Conservation (phyloP, 768 basidiomycete species). For the Suillus spraguei region DNA sequence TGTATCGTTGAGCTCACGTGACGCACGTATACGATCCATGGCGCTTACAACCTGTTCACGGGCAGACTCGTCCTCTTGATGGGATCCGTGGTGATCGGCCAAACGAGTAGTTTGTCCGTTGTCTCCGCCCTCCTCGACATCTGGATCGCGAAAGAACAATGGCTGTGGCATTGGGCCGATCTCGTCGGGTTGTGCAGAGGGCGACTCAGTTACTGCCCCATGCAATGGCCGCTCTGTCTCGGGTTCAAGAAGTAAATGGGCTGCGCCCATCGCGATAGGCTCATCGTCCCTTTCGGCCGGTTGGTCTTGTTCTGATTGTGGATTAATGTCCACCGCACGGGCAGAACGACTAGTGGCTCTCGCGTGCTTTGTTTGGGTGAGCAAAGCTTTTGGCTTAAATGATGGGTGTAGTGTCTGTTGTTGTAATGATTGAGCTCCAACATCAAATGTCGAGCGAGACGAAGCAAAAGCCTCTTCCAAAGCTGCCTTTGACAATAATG, state of each 20-base stretch:
- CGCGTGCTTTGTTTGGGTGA: constrained; percentile 20
- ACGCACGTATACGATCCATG: constrained; percentile 5
- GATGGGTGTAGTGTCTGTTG: constrained; percentile 18
- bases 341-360: not conserved
- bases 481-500: constrained; percentile 45
- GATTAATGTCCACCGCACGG: not conserved
- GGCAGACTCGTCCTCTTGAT: not conserved
- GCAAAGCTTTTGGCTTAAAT: constrained; percentile 10
- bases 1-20: not conserved
- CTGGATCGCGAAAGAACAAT: constrained; percentile 30
- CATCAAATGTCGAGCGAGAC: constrained; percentile 71
- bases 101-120: too few species aligned
- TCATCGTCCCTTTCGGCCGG: constrained; percentile 4
- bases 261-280: constrained; percentile 13
- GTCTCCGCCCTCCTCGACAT: constrained; percentile 15
- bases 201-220: constrained; percentile 14
- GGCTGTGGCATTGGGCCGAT: constrained; percentile 19
- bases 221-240: constrained; percentile 9
- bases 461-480: constrained; percentile 72
- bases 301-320: constrained; percentile 3
- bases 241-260: constrained; percentile 16
- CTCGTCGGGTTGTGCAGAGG: constrained; percentile 16
- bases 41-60: constrained; percentile 4
- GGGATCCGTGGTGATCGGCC: not conserved
- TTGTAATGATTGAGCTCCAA: constrained; percentile 34